Percentiles rank a stretch among this genome's conserved stretches.
These are phyloP conservation scores for Cytospora leucostoma DNA, from an alignment of 2,329 filamentous ascomycete genomes.

Conservation along the genomic window DNA sequence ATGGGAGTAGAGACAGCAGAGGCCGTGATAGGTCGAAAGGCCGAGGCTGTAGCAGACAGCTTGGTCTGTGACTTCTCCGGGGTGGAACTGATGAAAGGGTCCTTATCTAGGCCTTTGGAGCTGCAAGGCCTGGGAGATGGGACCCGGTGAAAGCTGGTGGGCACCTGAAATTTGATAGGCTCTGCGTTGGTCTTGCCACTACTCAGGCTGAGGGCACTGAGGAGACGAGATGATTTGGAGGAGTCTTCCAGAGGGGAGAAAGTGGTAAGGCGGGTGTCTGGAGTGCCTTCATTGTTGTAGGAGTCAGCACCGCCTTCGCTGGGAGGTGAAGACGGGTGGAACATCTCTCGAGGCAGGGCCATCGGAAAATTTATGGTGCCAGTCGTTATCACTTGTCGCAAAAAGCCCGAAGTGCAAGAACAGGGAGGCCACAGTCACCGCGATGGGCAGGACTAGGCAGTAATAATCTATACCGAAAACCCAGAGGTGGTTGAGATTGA, in stretches of 20 bases:
- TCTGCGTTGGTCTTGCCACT: slow-evolving; percentile 34
- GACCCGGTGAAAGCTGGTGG: slow-evolving; percentile 2
- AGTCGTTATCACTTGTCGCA: slow-evolving; percentile 1
- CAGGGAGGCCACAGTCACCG: neutral
- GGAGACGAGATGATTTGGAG: slow-evolving; percentile 44
- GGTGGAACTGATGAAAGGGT: slow-evolving; percentile 55
- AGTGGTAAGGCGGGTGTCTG: slow-evolving; percentile 62
- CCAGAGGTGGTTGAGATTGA: neutral
- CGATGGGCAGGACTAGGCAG: neutral
- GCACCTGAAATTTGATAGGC: slow-evolving; percentile 31
- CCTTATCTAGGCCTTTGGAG: slow-evolving; percentile 42
- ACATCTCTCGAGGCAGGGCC: slow-evolving; percentile 45
- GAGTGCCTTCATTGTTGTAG: slow-evolving; percentile 57
- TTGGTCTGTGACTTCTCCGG: slow-evolving; percentile 44
- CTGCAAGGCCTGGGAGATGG: slow-evolving; percentile 33
- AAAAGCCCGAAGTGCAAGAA: neutral
- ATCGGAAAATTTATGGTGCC: slow-evolving; percentile 36
- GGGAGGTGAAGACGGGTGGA: slow-evolving; percentile 51
- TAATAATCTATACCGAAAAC: neutral
- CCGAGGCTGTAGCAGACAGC: slow-evolving; percentile 64
- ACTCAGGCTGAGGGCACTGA: slow-evolving; percentile 37
- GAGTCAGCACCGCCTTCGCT: slow-evolving; percentile 59
- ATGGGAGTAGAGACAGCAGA: slow-evolving; percentile 24
- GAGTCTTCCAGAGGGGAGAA: slow-evolving; percentile 64
- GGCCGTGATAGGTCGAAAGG: slow-evolving; percentile 56